phyloP scores from a whole-genome alignment of 768 basidiomycete species.

The Sarcomyxa edulis region DNA sequence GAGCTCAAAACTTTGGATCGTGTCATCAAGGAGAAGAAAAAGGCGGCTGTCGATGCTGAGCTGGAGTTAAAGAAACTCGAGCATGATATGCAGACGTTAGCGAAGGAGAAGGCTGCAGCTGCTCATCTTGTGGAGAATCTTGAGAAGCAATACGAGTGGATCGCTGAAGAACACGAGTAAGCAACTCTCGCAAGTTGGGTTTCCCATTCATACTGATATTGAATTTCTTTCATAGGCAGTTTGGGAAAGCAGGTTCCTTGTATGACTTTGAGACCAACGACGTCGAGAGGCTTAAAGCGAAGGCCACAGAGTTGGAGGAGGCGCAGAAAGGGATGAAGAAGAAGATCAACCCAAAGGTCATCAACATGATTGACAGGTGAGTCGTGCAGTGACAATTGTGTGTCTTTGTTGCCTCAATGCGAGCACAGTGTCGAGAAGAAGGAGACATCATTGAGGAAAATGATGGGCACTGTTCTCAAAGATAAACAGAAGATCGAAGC shows the following conservation, averaged over 20 bases:
- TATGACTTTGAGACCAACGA: constrained; percentile 78
- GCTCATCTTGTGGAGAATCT: constrained; percentile 49
- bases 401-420: background rate
- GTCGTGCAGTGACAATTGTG: constrained; percentile 17
- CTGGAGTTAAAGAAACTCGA: constrained; percentile 60
- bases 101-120: constrained; percentile 60
- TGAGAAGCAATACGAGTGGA: constrained; percentile 89
- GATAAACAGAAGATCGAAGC: constrained; percentile 95
- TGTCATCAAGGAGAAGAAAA: constrained; percentile 78
- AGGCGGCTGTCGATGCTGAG: constrained; percentile 61
- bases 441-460: constrained; percentile 82
- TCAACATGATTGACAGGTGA: constrained; percentile 94
- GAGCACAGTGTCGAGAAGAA: constrained; percentile 82
- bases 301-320: constrained; percentile 69
- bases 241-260: constrained; percentile 73
- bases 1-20: constrained; percentile 82
- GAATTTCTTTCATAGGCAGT: constrained; percentile 50
- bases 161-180: constrained; percentile 79
- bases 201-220: background rate
- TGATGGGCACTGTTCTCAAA: constrained; percentile 79
- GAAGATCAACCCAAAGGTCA: constrained; percentile 92
- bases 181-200: constrained; percentile 21
- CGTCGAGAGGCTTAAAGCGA: constrained; percentile 51
- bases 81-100: constrained; percentile 58
- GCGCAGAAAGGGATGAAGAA: constrained; percentile 87